phyloP scores from a whole-genome alignment of 192 early-diverging fungal species.

The Coemansia asiatica region DNA sequence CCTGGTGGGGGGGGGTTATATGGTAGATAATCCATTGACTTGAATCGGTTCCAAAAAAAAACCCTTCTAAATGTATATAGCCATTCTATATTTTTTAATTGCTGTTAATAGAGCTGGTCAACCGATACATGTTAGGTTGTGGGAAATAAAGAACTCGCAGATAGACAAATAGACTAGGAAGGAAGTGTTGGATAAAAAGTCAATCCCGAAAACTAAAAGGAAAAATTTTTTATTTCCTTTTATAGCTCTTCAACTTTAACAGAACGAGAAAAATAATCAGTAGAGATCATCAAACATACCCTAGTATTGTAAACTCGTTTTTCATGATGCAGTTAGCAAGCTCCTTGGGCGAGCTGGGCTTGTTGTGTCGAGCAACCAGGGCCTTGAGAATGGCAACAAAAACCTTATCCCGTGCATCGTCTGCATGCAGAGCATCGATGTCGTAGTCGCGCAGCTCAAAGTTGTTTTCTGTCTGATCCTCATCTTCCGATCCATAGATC shows the following conservation, averaged over 20 bases:
- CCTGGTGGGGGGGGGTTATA: too few species aligned
- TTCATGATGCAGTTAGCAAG: slow-evolving; percentile 76
- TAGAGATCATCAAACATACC: slow-evolving; percentile 52
- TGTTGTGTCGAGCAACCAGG: slow-evolving; percentile 70
- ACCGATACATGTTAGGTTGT: background rate
- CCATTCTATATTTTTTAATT: background rate
- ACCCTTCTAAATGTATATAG: too few species aligned
- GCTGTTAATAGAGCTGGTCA: background rate
- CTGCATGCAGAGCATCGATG: slow-evolving; percentile 63
- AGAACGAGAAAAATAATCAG: background rate
- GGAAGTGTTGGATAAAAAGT: background rate
- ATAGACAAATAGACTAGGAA: background rate
- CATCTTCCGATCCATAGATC: slow-evolving; percentile 23
- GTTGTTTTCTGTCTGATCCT: slow-evolving; percentile 41
- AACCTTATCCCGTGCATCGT: slow-evolving; percentile 82
- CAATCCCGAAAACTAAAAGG: slow-evolving; percentile 4
- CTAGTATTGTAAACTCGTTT: slow-evolving; percentile 74
- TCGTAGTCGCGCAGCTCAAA: slow-evolving; percentile 46
- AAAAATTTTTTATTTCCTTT: slow-evolving; percentile 10
- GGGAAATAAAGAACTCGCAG: slow-evolving; percentile 13
- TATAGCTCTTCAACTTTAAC: background rate
- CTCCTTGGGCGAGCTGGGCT: slow-evolving; percentile 80
- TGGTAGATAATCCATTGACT: too few species aligned
- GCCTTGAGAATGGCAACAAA: slow-evolving; percentile 86
- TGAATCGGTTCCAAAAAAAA: too few species aligned